Percentiles rank a stretch among this genome's conserved stretches.
Conservation (phyloP, 495 filamentous ascomycete species). For the Aspergillus sparsus region DNA sequence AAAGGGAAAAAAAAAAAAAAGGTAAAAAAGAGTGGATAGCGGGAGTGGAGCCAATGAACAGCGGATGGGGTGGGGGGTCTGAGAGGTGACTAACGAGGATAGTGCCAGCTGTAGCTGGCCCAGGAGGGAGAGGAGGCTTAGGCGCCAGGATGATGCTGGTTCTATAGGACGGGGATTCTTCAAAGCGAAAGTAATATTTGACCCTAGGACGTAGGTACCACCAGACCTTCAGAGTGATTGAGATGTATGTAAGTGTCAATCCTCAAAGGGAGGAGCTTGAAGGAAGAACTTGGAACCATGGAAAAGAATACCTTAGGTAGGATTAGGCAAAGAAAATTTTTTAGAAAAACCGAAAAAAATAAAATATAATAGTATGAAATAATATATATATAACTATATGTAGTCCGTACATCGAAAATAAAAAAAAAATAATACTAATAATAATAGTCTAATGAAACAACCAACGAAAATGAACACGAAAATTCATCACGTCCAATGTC, state of each 20-base stretch:
- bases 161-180: background rate
- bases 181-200: background rate
- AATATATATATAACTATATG: no score
- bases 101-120: constrained; percentile 9
- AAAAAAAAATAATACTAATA: no score
- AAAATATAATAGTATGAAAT: no score
- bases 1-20: constrained; percentile 8
- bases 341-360: no score
- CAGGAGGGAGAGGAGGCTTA: constrained; percentile 1
- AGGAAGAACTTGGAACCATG: no score
- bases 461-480: constrained; percentile 20
- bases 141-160: constrained; percentile 7
- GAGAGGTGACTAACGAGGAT: constrained; percentile 15
- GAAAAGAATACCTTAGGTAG: no score
- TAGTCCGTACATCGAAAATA: no score
- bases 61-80: constrained; percentile 17
- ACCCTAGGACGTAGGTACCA: no score
- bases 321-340: no score
- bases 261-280: no score
- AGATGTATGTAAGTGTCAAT: no score
- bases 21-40: constrained; percentile 19
- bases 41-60: constrained; percentile 28
- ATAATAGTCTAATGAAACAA: background rate
- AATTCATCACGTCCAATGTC: constrained; percentile 23
- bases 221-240: no score